Evolutionary conservation across 345 rosid species (phyloP), one percentile per base, ranked within the genome.

Genomic region (Populus euphratica): DNA sequence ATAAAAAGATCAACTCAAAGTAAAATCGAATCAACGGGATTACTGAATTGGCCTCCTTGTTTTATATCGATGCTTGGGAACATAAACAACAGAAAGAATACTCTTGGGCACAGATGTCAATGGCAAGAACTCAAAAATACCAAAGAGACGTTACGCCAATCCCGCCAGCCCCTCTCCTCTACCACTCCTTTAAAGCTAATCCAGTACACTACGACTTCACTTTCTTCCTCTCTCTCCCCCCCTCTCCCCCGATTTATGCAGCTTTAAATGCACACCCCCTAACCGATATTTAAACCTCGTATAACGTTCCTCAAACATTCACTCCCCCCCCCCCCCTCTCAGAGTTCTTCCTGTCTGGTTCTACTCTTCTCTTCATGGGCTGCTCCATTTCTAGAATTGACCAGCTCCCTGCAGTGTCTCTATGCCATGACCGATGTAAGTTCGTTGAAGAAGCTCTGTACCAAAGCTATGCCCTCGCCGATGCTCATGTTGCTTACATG

Each of bases 361-460:
- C 41, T 0, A 13, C 59, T 75, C 27, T 7, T 18, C 70, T 27
- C 66, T 25, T 41, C 62, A 89, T 87, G 89, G 89, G 90, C 69
- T 89, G 92, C 83, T 74, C 83, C 81, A 79, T 83, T 83, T 86
- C 95, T 0, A 89, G 85, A 64, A 80, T 89, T 76, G 88, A 91
- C 84, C 66, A 77, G 72, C 85, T 89, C 2, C 95, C 92, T 1
- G 90, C 89, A 66, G 88, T 91, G 11, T 27, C 88, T 75, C 82
- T 89, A 2, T 91, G 93, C 76, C 92, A 91, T 11, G 83, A 87
- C 81, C 91, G 95, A 44, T 88, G 87, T 82, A 85, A 79, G 63
- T 87, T 83, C 73, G 79, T 91, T 0, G 89, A 88, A 41, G 88
- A 86, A 10, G 89, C 94, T 1, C 89, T 91, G 56, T 85, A 81